Conservation (phyloP, 148 eudicot species). For the Heliamphora exappendiculata region DNA sequence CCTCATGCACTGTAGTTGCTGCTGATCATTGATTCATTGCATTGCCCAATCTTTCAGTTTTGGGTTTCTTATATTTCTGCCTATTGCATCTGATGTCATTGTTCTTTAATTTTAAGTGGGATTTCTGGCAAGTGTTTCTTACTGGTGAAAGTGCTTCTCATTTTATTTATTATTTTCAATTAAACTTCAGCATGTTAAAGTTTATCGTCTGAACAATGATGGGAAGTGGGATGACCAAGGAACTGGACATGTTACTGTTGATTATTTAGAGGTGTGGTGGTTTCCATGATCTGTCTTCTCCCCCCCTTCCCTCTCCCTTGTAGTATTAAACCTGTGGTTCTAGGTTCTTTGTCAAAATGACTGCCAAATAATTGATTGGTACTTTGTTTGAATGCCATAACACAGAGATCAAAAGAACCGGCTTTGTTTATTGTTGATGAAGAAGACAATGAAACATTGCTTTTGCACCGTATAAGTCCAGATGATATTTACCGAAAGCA, state of each 20-base stretch:
- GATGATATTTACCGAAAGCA: conserved; percentile 91
- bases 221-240: conserved; percentile 99
- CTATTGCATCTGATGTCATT: not conserved
- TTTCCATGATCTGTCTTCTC: too few species aligned
- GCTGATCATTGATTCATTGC: too few species aligned
- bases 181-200: conserved; percentile 69
- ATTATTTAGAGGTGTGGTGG: conserved; percentile 71
- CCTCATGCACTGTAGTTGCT: too few species aligned
- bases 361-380: not conserved
- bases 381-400: not conserved
- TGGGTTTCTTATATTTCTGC: not conserved
- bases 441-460: conserved; percentile 78
- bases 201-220: conserved; percentile 73
- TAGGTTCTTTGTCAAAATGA: not conserved
- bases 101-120: not conserved
- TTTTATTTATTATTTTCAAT: not conserved
- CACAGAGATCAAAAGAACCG: conserved; percentile 79
- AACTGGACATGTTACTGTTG: conserved; percentile 91
- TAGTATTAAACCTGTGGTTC: too few species aligned
- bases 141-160: not conserved
- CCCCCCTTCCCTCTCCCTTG: not conserved
- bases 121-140: too few species aligned
- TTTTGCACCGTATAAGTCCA: conserved; percentile 68
- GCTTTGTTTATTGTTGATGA: conserved; percentile 82
- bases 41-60: not conserved